phyloP scores from a whole-genome alignment of 352 stramenopile genomes.

The Pythium aristosporum region DNA sequence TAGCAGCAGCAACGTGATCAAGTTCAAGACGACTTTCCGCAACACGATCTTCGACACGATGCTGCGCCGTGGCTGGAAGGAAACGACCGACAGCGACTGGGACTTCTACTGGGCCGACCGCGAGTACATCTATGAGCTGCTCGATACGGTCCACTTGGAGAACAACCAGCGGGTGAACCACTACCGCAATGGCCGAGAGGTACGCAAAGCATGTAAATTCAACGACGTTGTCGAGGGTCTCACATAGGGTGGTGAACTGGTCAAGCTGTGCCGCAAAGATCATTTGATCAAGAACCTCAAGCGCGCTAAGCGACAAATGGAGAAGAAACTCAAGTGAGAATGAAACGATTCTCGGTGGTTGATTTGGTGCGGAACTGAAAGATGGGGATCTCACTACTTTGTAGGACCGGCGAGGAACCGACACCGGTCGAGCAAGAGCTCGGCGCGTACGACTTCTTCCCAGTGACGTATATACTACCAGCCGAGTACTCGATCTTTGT shows the following conservation, averaged over 20 bases:
- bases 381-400: background rate
- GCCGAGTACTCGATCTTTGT: conserved; percentile 94
- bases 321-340: conserved; percentile 70
- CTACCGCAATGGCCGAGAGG: conserved; percentile 84
- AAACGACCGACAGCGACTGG: conserved; percentile 88
- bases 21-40: conserved; percentile 90
- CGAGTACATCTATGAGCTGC: conserved; percentile 90
- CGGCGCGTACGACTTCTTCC: conserved; percentile 89
- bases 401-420: conserved; percentile 48
- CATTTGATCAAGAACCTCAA: conserved; percentile 96
- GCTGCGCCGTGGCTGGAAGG: conserved; percentile 86
- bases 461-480: conserved; percentile 92
- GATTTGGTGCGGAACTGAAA: background rate
- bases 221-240: background rate
- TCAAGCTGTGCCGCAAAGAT: conserved; percentile 90
- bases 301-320: conserved; percentile 73
- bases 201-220: conserved; percentile 4
- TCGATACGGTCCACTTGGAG: conserved; percentile 88
- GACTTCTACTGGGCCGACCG: conserved; percentile 90
- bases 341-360: background rate
- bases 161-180: conserved; percentile 90
- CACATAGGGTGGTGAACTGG: background rate
- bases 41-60: conserved; percentile 94
- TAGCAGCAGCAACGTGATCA: conserved; percentile 32
- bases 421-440: conserved; percentile 27